phyloP scores from a whole-genome alignment of 257 asterid species.

The Mitragyna speciosa region DNA sequence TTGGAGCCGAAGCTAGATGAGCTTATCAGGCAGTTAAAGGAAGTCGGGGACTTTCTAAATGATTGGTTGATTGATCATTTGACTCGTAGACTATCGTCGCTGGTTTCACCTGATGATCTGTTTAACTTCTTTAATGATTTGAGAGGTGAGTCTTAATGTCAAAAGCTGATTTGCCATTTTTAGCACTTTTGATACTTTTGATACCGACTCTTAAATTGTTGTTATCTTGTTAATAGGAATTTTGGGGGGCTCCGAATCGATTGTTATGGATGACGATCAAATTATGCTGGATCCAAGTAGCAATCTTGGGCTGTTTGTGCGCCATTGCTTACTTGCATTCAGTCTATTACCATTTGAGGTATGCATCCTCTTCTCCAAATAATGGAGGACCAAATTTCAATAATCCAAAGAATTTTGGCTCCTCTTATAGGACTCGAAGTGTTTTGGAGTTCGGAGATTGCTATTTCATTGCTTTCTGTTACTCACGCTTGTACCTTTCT shows the following conservation, averaged over 20 bases:
- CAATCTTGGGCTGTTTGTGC: slow-evolving; percentile 68
- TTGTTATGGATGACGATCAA: slow-evolving; percentile 80
- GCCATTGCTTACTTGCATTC: slow-evolving; percentile 85
- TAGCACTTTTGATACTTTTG: neutral
- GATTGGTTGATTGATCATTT: slow-evolving; percentile 77
- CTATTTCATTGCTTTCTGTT: neutral
- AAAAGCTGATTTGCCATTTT: neutral
- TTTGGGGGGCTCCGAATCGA: slow-evolving; percentile 63
- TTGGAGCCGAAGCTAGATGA: slow-evolving; percentile 83
- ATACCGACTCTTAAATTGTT: neutral
- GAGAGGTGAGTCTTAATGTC: slow-evolving; percentile 50
- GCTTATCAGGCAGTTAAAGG: slow-evolving; percentile 53
- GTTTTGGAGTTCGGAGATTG: neutral
- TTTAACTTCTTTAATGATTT: slow-evolving; percentile 75
- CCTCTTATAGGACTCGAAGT: neutral
- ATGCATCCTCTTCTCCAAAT: slow-evolving; percentile 8
- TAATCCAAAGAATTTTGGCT: neutral
- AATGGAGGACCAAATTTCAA: neutral
- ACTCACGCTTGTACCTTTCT: neutral
- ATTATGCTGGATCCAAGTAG: slow-evolving; percentile 86
- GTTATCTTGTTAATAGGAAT: slow-evolving; percentile 44
- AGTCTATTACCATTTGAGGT: slow-evolving; percentile 90
- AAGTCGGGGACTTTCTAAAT: slow-evolving; percentile 56
- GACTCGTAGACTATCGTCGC: slow-evolving; percentile 51
- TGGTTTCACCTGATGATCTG: slow-evolving; percentile 81